Evolutionary conservation across 495 filamentous ascomycete species (phyloP).

Genomic region (Neurospora pannonica): DNA sequence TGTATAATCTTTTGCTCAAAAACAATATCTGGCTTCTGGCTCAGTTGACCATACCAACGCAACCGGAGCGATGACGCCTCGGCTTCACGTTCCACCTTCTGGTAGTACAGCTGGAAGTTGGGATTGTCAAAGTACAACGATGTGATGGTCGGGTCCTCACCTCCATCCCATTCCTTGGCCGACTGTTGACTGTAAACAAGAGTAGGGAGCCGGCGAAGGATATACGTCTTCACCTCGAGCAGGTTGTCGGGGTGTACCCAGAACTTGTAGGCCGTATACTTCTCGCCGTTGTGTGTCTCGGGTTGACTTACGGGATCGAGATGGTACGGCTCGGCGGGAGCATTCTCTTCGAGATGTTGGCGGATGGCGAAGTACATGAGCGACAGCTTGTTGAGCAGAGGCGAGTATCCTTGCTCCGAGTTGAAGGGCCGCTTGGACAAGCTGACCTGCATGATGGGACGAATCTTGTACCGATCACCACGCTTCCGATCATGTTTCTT

Average conservation of each 20-base stretch:
- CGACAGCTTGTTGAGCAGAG: constrained; percentile 79
- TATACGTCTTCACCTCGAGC: constrained; percentile 89
- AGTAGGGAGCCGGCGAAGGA: constrained; percentile 79
- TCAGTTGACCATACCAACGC: constrained; percentile 85
- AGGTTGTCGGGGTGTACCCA: constrained; percentile 95
- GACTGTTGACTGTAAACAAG: constrained; percentile 87
- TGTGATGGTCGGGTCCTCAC: constrained; percentile 82
- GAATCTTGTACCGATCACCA: constrained; percentile 69
- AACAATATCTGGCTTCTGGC: constrained; percentile 63
- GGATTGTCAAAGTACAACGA: constrained; percentile 92
- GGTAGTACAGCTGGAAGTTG: constrained; percentile 72
- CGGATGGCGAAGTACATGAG: constrained; percentile 93
- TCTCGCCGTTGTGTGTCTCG: constrained; percentile 46
- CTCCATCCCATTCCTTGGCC: constrained; percentile 63
- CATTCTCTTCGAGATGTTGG: constrained; percentile 57
- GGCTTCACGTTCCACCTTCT: constrained; percentile 68
- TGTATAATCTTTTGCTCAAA: constrained; percentile 83
- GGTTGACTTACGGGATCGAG: constrained; percentile 29
- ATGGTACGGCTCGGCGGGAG: constrained; percentile 14
- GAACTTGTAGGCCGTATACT: constrained; percentile 91
- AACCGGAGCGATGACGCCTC: constrained; percentile 77
- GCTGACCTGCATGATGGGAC: constrained; percentile 81
- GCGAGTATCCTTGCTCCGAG: constrained; percentile 80
- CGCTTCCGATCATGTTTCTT: constrained; percentile 97
- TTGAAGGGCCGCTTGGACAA: constrained; percentile 85